Evolutionary conservation across 768 basidiomycete species (phyloP).

Genomic region (Tephrocybe sp.): DNA sequence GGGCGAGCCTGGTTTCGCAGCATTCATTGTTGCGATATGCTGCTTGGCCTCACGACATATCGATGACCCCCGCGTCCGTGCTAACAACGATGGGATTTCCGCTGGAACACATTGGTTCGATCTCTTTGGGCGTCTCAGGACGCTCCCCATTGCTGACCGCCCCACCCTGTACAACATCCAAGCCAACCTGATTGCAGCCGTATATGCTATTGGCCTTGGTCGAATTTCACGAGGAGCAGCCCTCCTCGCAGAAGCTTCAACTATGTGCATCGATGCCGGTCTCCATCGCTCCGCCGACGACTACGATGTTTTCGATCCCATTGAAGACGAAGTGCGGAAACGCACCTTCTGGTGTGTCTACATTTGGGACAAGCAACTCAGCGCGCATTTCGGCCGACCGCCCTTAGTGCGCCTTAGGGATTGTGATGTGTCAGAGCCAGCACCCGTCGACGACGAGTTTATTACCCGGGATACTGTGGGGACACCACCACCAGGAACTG

Average conservation of each 20-base stretch:
- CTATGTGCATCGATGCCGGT: slow-evolving; percentile 85
- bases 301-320: slow-evolving; percentile 83
- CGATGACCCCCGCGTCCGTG: slow-evolving; percentile 86
- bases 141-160: slow-evolving; percentile 83
- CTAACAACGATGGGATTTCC: slow-evolving; percentile 79
- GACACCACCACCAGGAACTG: slow-evolving; percentile 65
- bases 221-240: slow-evolving; percentile 85
- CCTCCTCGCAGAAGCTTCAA: slow-evolving; percentile 82
- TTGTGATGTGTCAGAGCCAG: slow-evolving; percentile 88
- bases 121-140: slow-evolving; percentile 80
- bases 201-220: slow-evolving; percentile 89
- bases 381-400: slow-evolving; percentile 86
- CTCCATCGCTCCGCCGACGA: slow-evolving; percentile 85
- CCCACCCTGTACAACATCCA: slow-evolving; percentile 93
- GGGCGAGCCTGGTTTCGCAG: slow-evolving; percentile 93
- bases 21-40: slow-evolving; percentile 91
- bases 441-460: slow-evolving; percentile 85
- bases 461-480: slow-evolving; percentile 72
- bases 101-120: slow-evolving; percentile 93
- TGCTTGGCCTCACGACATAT: slow-evolving; percentile 91
- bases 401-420: slow-evolving; percentile 84
- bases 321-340: slow-evolving; percentile 90
- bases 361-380: slow-evolving; percentile 93
- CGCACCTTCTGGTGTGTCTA: slow-evolving; percentile 97
- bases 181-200: slow-evolving; percentile 86